A percentile compares a stretch with the other conserved stretches of the same genome.
Evolutionary conservation across 2,329 filamentous ascomycete species (phyloP).

Genomic region (Fusarium newnesense): DNA sequence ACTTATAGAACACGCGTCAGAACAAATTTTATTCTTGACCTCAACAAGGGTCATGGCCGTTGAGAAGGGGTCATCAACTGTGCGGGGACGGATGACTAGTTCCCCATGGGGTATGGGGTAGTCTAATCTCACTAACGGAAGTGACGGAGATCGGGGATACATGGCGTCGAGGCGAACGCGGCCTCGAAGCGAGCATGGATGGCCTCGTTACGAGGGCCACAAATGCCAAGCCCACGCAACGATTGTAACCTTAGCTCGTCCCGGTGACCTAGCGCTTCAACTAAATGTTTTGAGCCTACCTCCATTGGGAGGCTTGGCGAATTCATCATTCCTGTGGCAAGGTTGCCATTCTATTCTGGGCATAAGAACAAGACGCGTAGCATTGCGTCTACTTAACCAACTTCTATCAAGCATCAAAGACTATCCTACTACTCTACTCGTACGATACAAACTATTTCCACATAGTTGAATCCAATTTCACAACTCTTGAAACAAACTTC

Average conservation of each 20-base stretch:
- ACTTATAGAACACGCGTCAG: not conserved
- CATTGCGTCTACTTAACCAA: not conserved
- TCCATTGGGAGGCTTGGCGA: not conserved
- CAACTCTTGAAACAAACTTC: not conserved
- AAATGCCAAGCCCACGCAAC: too few relatives aligned
- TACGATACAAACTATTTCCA: not conserved
- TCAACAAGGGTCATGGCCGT: not conserved
- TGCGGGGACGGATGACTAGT: not conserved
- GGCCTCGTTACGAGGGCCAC: not conserved
- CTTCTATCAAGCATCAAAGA: not conserved
- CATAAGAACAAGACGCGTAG: not conserved
- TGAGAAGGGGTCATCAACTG: not conserved
- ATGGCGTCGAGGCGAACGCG: not conserved
- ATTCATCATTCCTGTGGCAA: not conserved
- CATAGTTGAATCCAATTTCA: not conserved
- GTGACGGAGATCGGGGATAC: too few relatives aligned
- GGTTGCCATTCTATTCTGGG: not conserved
- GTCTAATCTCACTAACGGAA: not conserved
- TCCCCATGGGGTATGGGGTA: not conserved
- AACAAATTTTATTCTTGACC: not conserved
- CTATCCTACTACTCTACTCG: not conserved
- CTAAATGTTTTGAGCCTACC: not conserved
- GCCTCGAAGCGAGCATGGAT: not conserved
- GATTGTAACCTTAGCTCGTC: not conserved
- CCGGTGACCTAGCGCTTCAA: not conserved